Evolutionary conservation across 2,329 filamentous ascomycete species (phyloP).

Genomic region (Cladosporium sp.): DNA sequence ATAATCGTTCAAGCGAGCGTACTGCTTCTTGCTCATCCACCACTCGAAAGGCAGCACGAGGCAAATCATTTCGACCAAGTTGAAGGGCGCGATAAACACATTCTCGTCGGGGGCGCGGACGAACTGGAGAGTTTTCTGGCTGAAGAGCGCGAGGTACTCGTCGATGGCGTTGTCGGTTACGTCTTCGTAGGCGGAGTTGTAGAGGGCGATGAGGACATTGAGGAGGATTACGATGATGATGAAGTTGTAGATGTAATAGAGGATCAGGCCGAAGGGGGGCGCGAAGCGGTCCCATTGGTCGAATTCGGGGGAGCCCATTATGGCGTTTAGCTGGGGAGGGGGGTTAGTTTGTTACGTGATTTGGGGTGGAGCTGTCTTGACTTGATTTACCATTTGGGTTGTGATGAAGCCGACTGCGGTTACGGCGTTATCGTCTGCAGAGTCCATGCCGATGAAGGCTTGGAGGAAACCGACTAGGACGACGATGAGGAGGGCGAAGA

Average conservation of each 20-base stretch:
- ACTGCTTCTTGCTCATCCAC: slow-evolving; percentile 75
- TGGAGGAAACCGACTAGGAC: slow-evolving; percentile 86
- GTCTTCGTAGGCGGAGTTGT: slow-evolving; percentile 94
- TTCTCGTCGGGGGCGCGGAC: slow-evolving; percentile 96
- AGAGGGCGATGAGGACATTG: slow-evolving; percentile 94
- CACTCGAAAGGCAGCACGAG: slow-evolving; percentile 83
- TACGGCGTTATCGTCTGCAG: slow-evolving; percentile 68
- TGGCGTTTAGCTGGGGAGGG: slow-evolving; percentile 53
- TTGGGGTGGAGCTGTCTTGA: background rate
- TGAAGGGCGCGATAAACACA: slow-evolving; percentile 94
- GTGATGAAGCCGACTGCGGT: slow-evolving; percentile 65
- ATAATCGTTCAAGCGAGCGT: slow-evolving; percentile 78
- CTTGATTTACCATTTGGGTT: slow-evolving; percentile 63
- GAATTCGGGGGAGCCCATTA: slow-evolving; percentile 92
- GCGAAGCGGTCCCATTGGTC: slow-evolving; percentile 83
- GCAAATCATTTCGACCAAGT: slow-evolving; percentile 80
- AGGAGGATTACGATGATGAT: slow-evolving; percentile 92
- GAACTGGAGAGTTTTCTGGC: slow-evolving; percentile 94
- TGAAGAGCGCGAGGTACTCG: slow-evolving; percentile 89
- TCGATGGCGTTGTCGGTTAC: slow-evolving; percentile 90
- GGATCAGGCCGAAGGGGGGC: slow-evolving; percentile 85
- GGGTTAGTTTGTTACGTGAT: background rate
- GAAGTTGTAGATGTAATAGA: slow-evolving; percentile 98
- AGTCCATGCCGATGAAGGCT: slow-evolving; percentile 86
- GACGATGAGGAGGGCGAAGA: slow-evolving; percentile 84